A percentile compares a stretch with the other conserved stretches of the same genome.
Conservation (phyloP, 306 rosid species). For the Morella rubra region DNA sequence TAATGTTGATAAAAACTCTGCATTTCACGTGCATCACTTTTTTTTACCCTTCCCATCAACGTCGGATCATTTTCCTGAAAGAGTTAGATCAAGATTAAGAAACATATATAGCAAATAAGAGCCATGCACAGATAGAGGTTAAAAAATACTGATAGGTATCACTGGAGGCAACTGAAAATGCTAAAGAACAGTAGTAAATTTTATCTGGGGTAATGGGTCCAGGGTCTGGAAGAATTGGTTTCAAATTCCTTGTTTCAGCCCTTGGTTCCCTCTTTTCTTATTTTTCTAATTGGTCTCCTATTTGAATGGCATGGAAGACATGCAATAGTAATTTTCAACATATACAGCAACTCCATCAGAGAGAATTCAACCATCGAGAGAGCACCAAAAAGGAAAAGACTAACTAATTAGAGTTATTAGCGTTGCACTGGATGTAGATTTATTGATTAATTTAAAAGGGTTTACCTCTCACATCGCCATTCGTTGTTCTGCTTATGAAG, state of each 20-base stretch:
- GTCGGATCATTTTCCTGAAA: conserved; percentile 96
- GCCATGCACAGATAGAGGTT: background rate
- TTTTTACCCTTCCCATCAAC: conserved; percentile 86
- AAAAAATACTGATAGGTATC: conserved; percentile 9
- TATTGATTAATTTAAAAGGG: too few species aligned
- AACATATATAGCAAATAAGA: conserved; percentile 13
- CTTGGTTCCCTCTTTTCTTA: too few species aligned
- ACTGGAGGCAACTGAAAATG: conserved; percentile 1
- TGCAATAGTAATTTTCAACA: background rate
- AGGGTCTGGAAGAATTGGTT: background rate
- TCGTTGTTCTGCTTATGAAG: background rate
- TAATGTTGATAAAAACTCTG: conserved; percentile 96
- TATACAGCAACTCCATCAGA: background rate
- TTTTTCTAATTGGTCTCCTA: too few species aligned
- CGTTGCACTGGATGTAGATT: background rate
- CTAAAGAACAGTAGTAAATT: conserved; percentile 4
- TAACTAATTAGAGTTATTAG: background rate
- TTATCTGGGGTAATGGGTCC: background rate
- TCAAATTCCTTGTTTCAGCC: background rate
- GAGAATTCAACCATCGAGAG: background rate
- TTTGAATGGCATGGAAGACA: too few species aligned
- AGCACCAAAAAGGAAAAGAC: background rate
- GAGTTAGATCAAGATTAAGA: conserved; percentile 9
- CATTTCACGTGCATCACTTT: conserved; percentile 99
- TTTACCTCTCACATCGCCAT: background rate